Evolutionary conservation across 1,139 yeast genomes (phyloP), one percentile per base, ranked within the genome.

Genomic region (Pichia sp.): DNA sequence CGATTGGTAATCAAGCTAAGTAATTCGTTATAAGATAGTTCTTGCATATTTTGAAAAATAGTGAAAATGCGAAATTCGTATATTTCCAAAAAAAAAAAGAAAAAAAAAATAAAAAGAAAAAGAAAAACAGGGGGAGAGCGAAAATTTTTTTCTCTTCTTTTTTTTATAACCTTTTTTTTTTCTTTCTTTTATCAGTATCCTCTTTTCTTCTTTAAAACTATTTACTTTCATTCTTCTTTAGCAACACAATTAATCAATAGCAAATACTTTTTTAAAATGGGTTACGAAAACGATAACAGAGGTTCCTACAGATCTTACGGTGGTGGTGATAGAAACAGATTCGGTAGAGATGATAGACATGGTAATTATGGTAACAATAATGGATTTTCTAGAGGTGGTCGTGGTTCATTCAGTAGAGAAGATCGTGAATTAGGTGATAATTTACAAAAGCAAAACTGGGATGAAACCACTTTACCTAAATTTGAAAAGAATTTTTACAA

Each of bases 401-500:
- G 55, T 40, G 50, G 57, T 29, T 55, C 62, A 33, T 63, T 66
- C 33, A 64, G 68, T 37, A 70, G 68, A 55, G 61, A 63, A 47
- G 65, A 64, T 58, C 67, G 69, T 50, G 67, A 67, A 55, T 66
- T 69, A 57, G 89, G 80, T 64, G 74, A 61, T 67, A 76, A 70
- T 65, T 72, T 75, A 54, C 69, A 65, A 60, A 72, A 80, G 52
- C 96, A 88, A 56, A 76, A 82, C 49, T 89, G 91, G 85, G 94
- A 87, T 60, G 52, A 81, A 43, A 80, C 76, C 52, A 60, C 76
- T 23, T 69, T 89, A 63, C 95, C 96, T 56, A 80, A 80, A 61
- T 93, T 91, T 62, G 96, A 89, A 67, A 93, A 93, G 72, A 88
- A 91, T 66, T 91, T 91, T 62, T 91, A 91, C 70, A 72, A 72